Conservation (phyloP, 2,329 filamentous ascomycete genomes). For the Tympanopsis confertula region DNA sequence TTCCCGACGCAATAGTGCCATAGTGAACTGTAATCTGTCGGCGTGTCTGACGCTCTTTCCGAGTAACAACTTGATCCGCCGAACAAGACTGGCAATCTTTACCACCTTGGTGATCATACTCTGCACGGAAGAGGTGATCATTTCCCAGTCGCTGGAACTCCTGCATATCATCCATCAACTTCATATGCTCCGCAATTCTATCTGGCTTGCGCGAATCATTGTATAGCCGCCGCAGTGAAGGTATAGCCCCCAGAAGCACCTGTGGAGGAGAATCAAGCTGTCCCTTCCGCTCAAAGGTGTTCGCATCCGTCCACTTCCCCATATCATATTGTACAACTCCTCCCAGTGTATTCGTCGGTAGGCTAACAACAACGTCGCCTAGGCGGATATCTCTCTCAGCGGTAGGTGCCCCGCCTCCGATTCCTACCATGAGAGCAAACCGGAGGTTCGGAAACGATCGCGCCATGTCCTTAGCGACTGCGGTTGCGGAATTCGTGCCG, state of each 20-base stretch:
- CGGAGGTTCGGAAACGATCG: constrained; percentile 2
- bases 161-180: constrained; percentile 3
- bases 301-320: background rate
- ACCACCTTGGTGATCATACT: background rate
- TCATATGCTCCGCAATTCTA: constrained; percentile 3
- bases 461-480: constrained; percentile 4
- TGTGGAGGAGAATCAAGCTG: background rate
- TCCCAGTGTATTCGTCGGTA: background rate
- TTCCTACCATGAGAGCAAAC: constrained; percentile 3
- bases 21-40: constrained; percentile 2
- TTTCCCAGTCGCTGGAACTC: background rate
- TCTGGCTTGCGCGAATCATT: constrained; percentile 1
- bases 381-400: constrained; percentile 1
- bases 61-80: background rate
- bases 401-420: constrained; percentile 3
- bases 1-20: constrained; percentile 3
- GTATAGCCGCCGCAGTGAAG: background rate
- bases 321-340: constrained; percentile 3
- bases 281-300: background rate
- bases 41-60: background rate
- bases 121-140: background rate
- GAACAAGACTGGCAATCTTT: background rate
- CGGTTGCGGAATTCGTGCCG: background rate
- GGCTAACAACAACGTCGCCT: background rate
- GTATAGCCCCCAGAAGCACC: background rate